Evolutionary conservation across 345 rosid genomes (phyloP).

Genomic region (Populus simonii): DNA sequence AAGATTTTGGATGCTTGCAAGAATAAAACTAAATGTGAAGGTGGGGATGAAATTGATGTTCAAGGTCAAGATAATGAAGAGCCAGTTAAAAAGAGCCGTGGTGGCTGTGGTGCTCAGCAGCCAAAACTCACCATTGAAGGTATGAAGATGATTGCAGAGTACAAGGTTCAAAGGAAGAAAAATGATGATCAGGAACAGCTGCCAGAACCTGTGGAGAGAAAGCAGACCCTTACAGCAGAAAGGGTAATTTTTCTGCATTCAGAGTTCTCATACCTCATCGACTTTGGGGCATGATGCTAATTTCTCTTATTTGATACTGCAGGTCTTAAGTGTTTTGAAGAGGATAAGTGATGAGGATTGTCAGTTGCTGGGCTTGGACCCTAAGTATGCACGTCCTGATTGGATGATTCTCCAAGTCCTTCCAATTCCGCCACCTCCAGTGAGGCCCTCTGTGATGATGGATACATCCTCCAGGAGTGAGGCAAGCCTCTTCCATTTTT

Average conservation of each 20-base stretch:
- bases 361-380: slow-evolving; percentile 75
- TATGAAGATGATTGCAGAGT: slow-evolving; percentile 94
- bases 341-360: slow-evolving; percentile 96
- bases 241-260: slow-evolving; percentile 39
- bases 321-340: slow-evolving; percentile 91
- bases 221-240: slow-evolving; percentile 93
- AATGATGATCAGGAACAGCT: slow-evolving; percentile 83
- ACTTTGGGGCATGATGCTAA: slow-evolving; percentile 7
- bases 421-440: slow-evolving; percentile 98
- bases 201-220: slow-evolving; percentile 94
- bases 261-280: not conserved
- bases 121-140: slow-evolving; percentile 92
- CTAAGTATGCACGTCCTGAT: slow-evolving; percentile 97
- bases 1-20: slow-evolving; percentile 91
- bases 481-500: slow-evolving; percentile 36
- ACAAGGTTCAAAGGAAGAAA: slow-evolving; percentile 71
- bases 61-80: slow-evolving; percentile 64
- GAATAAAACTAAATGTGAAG: slow-evolving; percentile 83
- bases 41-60: slow-evolving; percentile 74
- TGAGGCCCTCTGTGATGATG: slow-evolving; percentile 99
- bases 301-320: not conserved
- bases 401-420: slow-evolving; percentile 99
- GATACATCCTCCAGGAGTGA: slow-evolving; percentile 90
- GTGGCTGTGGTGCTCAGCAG: slow-evolving; percentile 94
- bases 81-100: slow-evolving; percentile 72